phyloP scores from a whole-genome alignment of 352 stramenopile genomes.

The Blastocystis sp. region DNA sequence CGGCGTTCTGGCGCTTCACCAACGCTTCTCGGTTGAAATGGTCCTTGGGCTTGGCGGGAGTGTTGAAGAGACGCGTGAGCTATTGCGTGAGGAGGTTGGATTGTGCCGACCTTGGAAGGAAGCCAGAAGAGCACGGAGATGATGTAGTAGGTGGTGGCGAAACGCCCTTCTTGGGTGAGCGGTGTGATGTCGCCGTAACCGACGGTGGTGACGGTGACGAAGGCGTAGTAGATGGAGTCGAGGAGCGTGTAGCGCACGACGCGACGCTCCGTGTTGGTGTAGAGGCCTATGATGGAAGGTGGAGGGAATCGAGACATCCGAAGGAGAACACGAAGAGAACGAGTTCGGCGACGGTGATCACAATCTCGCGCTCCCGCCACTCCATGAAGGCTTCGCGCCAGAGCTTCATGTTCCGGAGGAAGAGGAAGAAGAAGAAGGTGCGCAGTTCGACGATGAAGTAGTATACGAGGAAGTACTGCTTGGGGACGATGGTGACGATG shows the following conservation, averaged over 20 bases:
- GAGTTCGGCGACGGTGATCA: constrained; percentile 59
- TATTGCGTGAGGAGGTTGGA: neutral
- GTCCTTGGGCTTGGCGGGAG: neutral
- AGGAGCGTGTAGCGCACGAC: constrained; percentile 32
- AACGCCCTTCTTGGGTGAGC: constrained; percentile 7
- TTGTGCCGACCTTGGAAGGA: neutral
- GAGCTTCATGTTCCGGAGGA: constrained; percentile 65
- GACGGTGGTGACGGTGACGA: constrained; percentile 70
- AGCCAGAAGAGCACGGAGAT: constrained; percentile 57
- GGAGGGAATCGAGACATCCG: constrained; percentile 14
- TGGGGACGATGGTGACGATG: constrained; percentile 38
- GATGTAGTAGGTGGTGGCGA: constrained; percentile 68
- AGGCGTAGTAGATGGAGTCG: constrained; percentile 62
- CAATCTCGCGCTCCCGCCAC: constrained; percentile 15
- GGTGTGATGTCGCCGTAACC: constrained; percentile 72
- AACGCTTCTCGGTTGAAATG: constrained; percentile 12
- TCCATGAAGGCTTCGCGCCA: constrained; percentile 22
- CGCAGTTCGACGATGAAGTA: constrained; percentile 63
- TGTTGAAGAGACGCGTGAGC: constrained; percentile 24
- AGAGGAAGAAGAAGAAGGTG: constrained; percentile 72
- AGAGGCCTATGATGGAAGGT: constrained; percentile 36
- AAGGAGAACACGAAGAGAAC: constrained; percentile 53
- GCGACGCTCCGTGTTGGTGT: constrained; percentile 43
- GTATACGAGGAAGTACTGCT: constrained; percentile 31
- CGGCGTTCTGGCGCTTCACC: constrained; percentile 3